Conservation (phyloP, 208 protist genomes). For the Trypanosoma caninum region DNA sequence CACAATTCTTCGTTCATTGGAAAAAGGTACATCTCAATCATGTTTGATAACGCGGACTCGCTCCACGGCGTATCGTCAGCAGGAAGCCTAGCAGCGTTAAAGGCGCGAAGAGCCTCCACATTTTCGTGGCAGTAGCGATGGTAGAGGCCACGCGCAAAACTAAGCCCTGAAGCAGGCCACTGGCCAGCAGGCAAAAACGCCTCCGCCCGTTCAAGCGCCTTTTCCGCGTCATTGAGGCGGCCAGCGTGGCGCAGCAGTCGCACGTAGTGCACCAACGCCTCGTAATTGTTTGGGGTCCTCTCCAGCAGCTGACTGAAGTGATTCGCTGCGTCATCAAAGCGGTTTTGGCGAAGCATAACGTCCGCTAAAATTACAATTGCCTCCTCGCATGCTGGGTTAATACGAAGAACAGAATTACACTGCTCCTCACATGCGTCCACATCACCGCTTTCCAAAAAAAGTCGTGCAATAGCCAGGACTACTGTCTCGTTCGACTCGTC, state of each 20-base stretch:
- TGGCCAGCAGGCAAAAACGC: slow-evolving; percentile 31
- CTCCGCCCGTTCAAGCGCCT: slow-evolving; percentile 47
- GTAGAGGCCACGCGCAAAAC: slow-evolving; percentile 86
- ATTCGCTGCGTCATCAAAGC: slow-evolving; percentile 80
- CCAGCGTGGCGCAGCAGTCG: slow-evolving; percentile 77
- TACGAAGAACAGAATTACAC: slow-evolving; percentile 82
- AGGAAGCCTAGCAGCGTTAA: slow-evolving; percentile 85
- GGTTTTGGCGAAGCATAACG: slow-evolving; percentile 79
- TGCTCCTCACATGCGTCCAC: slow-evolving; percentile 87
- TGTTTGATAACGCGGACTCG: slow-evolving; percentile 69
- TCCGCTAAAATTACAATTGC: slow-evolving; percentile 92
- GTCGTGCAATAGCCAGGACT: slow-evolving; percentile 75
- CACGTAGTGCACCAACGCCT: slow-evolving; percentile 89
- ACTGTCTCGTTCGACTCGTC: slow-evolving; percentile 75
- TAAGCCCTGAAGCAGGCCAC: slow-evolving; percentile 64
- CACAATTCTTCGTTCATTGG: slow-evolving; percentile 80
- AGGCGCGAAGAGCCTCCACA: slow-evolving; percentile 82
- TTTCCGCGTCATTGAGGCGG: slow-evolving; percentile 55
- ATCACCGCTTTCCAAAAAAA: slow-evolving; percentile 74
- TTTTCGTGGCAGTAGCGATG: slow-evolving; percentile 68
- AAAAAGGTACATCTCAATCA: slow-evolving; percentile 95
- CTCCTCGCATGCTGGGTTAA: slow-evolving; percentile 82
- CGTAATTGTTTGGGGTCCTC: slow-evolving; percentile 83
- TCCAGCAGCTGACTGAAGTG: slow-evolving; percentile 90
- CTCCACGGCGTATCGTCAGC: slow-evolving; percentile 83